These are phyloP conservation scores for Euphorbia celastroides DNA, from an alignment of 441 rosid species.

Conservation along the genomic window DNA sequence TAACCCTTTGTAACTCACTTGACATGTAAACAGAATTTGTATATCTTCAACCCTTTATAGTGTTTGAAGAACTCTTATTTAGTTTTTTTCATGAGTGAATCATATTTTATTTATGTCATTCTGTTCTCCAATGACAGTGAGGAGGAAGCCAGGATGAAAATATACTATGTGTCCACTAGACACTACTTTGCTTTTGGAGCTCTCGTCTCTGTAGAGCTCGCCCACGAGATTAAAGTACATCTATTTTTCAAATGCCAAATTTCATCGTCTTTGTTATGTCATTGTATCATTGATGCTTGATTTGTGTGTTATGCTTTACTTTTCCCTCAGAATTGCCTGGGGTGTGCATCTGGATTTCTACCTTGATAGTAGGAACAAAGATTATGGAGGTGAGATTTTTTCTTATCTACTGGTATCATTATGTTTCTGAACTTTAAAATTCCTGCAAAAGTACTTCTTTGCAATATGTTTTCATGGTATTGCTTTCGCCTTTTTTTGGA, in stretches of 20 bases:
- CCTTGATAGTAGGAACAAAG: constrained; percentile 73
- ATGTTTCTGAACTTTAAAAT: not conserved
- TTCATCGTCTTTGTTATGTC: not conserved
- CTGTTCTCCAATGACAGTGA: constrained; percentile 39
- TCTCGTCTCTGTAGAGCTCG: constrained; percentile 74
- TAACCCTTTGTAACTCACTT: no score
- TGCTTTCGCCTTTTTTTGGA: no score
- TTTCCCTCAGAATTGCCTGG: constrained; percentile 44
- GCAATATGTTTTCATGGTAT: no score
- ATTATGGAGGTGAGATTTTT: constrained; percentile 65
- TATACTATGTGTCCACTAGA: constrained; percentile 81
- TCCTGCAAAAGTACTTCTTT: no score
- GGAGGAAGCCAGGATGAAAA: constrained; percentile 85
- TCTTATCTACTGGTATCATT: not conserved
- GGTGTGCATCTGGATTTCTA: constrained; percentile 92
- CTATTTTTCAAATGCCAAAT: not conserved
- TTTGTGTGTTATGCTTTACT: not conserved
- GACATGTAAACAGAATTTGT: no score
- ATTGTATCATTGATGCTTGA: not conserved
- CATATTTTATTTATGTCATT: not conserved
- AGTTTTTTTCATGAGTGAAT: not conserved
- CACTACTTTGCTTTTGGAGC: constrained; percentile 90
- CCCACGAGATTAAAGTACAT: constrained; percentile 60
- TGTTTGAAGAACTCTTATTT: no score
- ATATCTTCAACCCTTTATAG: no score